Conservation (phyloP, 1,284 basidiomycete genomes). For the Termitomyces sp. region DNA sequence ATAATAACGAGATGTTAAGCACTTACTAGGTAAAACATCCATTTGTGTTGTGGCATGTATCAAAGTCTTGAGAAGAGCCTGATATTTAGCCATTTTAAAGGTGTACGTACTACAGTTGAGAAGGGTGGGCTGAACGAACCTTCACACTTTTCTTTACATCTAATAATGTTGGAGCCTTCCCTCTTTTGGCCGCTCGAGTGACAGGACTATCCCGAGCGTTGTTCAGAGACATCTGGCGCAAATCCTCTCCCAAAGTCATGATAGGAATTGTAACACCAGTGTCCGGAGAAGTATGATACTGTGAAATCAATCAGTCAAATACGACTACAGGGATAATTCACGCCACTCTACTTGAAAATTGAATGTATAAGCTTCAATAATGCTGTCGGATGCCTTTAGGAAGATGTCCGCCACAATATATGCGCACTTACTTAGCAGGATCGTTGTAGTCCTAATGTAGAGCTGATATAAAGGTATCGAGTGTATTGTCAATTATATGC, state of each 20-base stretch:
- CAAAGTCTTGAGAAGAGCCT: constrained; percentile 68
- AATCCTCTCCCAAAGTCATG: constrained; percentile 59
- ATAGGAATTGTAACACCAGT: constrained; percentile 52
- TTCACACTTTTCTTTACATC: constrained; percentile 74
- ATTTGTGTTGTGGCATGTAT: constrained; percentile 72
- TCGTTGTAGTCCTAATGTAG: constrained; percentile 61
- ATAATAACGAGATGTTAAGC: background rate
- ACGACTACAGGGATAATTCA: constrained; percentile 1
- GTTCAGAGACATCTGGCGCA: constrained; percentile 45
- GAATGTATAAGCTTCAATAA: constrained; percentile 79
- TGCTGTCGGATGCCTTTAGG: constrained; percentile 36
- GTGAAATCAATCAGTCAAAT: background rate
- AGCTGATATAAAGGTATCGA: background rate
- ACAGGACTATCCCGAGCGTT: constrained; percentile 45
- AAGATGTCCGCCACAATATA: constrained; percentile 17
- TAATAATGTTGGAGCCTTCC: constrained; percentile 58
- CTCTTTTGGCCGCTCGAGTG: constrained; percentile 46
- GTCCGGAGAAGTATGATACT: constrained; percentile 62
- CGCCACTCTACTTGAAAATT: constrained; percentile 56
- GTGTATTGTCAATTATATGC: constrained; percentile 2
- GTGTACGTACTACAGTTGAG: background rate
- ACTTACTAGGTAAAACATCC: constrained; percentile 69
- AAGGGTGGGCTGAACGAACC: constrained; percentile 29
- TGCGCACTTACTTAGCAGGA: constrained; percentile 62
- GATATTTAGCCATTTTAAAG: background rate